phyloP scores from a whole-genome alignment of 495 filamentous ascomycete species.

The Penicillium chermesinum region DNA sequence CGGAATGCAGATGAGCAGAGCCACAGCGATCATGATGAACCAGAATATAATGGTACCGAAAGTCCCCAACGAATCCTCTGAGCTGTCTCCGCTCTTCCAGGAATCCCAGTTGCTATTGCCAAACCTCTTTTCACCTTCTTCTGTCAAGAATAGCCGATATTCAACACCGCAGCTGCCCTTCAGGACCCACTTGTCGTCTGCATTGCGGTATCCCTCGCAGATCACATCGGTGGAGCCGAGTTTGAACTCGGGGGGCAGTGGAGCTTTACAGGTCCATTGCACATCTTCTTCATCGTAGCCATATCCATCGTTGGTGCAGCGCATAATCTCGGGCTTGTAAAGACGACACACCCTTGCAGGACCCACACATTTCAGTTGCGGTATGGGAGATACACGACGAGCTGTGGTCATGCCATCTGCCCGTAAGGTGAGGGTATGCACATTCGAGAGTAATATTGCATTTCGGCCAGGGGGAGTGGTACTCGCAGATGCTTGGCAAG shows the following conservation, averaged over 20 bases:
- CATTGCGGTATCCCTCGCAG: slow-evolving; percentile 78
- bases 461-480: slow-evolving; percentile 46
- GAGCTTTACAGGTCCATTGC: slow-evolving; percentile 83
- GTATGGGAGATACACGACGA: slow-evolving; percentile 71
- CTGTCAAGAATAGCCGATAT: slow-evolving; percentile 77
- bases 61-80: neutral
- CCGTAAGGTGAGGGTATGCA: slow-evolving; percentile 74
- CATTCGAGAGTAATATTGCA: slow-evolving; percentile 67
- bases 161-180: slow-evolving; percentile 92
- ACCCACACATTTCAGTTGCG: slow-evolving; percentile 79
- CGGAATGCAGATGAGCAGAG: slow-evolving; percentile 27
- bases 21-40: slow-evolving; percentile 41
- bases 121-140: slow-evolving; percentile 68
- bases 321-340: slow-evolving; percentile 74
- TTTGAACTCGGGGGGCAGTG: slow-evolving; percentile 77
- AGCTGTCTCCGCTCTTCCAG: neutral
- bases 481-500: no score
- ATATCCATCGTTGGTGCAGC: slow-evolving; percentile 77
- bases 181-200: slow-evolving; percentile 76
- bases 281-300: slow-evolving; percentile 66
- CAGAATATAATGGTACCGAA: slow-evolving; percentile 40
- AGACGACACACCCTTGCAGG: slow-evolving; percentile 52
- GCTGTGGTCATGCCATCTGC: slow-evolving; percentile 57
- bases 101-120: slow-evolving; percentile 28
- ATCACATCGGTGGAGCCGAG: slow-evolving; percentile 85